phyloP scores from a whole-genome alignment of 2,329 filamentous ascomycete species.

The Talaromyces albobiverticillius region DNA sequence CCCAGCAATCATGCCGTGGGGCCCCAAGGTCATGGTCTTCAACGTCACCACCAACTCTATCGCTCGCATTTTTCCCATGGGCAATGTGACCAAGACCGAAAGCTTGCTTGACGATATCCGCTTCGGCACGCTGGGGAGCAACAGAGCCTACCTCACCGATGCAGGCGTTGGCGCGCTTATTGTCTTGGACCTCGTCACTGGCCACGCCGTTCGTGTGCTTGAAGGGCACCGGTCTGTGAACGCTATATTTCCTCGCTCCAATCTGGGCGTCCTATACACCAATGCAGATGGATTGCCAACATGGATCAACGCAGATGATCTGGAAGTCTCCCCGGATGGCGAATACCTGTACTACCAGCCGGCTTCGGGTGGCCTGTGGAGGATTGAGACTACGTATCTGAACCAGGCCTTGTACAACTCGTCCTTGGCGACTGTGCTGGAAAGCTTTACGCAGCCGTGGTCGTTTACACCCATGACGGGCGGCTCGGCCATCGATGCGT shows the following conservation, averaged over 20 bases:
- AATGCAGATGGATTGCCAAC: neutral
- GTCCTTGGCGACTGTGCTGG: conserved; percentile 25
- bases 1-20: neutral
- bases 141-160: conserved; percentile 26
- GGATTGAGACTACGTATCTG: conserved; percentile 31
- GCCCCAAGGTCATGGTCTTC: conserved; percentile 31
- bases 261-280: neutral
- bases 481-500: conserved; percentile 37
- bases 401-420: conserved; percentile 32
- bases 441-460: conserved; percentile 26
- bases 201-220: conserved; percentile 3
- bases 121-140: conserved; percentile 22
- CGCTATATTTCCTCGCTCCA: neutral
- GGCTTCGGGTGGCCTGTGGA: conserved; percentile 29
- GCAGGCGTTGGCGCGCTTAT: conserved; percentile 19
- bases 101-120: conserved; percentile 36
- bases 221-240: neutral
- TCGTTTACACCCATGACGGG: conserved; percentile 35
- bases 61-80: conserved; percentile 31
- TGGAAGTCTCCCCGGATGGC: conserved; percentile 36
- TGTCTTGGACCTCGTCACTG: conserved; percentile 26
- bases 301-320: conserved; percentile 33
- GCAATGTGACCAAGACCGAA: conserved; percentile 26
- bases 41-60: conserved; percentile 33
- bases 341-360: conserved; percentile 37